Conservation (phyloP, 1,139 yeast genomes). For the Trichomonascaceae sp. region DNA sequence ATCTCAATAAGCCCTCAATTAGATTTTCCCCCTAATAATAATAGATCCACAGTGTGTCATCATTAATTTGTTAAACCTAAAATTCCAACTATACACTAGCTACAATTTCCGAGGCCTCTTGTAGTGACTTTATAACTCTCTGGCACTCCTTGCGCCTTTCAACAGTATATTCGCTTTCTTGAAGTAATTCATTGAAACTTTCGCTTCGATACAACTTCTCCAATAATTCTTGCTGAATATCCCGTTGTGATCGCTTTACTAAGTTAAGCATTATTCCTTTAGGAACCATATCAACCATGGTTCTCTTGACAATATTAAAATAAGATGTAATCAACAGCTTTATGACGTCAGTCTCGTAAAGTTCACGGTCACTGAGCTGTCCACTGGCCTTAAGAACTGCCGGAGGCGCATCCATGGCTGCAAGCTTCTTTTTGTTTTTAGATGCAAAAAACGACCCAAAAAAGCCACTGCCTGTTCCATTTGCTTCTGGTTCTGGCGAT, state of each 20-base stretch:
- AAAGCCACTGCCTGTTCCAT: conserved; percentile 51
- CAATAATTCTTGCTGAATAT: conserved; percentile 81
- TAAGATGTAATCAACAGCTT: conserved; percentile 86
- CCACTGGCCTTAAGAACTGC: conserved; percentile 93
- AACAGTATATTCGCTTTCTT: conserved; percentile 87
- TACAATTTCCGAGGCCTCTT: conserved; percentile 86
- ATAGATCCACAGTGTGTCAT: no score
- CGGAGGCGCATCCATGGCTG: conserved; percentile 97
- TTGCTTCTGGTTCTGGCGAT: conserved; percentile 34
- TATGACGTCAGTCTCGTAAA: conserved; percentile 95
- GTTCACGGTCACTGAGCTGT: conserved; percentile 89
- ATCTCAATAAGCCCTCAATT: no score
- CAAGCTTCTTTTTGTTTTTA: conserved; percentile 88
- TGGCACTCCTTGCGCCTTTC: conserved; percentile 93
- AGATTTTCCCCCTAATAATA: no score
- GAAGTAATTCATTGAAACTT: conserved; percentile 70
- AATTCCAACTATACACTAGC: conserved; percentile 52
- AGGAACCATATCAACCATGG: conserved; percentile 89
- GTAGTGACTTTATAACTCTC: conserved; percentile 89
- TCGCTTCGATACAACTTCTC: conserved; percentile 79
- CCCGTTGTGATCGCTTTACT: conserved; percentile 75
- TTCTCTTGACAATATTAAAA: conserved; percentile 86
- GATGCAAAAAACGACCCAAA: conserved; percentile 93
- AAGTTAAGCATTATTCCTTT: conserved; percentile 92
- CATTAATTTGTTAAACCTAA: not conserved